These are phyloP conservation scores for Linnemannia hyalina DNA, from an alignment of 192 early-diverging fungal genomes.

Conservation along the genomic window DNA sequence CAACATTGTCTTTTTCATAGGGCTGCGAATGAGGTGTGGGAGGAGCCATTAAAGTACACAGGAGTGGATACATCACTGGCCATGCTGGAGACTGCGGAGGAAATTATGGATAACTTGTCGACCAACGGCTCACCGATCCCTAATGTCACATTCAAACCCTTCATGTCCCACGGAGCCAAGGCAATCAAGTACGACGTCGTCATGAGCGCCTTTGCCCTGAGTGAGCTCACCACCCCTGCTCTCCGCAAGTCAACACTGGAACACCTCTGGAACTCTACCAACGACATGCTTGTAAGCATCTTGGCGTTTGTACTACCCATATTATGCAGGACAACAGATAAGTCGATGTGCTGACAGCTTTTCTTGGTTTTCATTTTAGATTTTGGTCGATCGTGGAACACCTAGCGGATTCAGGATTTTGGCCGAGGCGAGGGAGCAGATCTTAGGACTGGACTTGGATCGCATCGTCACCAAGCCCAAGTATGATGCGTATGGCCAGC, in stretches of 20 bases:
- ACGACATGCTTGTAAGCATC: conserved; percentile 72
- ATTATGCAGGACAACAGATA: too few species aligned
- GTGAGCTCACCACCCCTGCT: conserved; percentile 78
- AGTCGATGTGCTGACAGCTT: not conserved
- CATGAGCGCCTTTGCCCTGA: conserved; percentile 77
- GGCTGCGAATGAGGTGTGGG: conserved; percentile 76
- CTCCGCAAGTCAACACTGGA: conserved; percentile 74
- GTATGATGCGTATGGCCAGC: conserved; percentile 40
- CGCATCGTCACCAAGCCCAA: conserved; percentile 37
- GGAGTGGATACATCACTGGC: conserved; percentile 84
- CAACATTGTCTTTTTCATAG: conserved; percentile 25
- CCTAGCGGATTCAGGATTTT: conserved; percentile 78
- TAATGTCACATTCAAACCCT: conserved; percentile 70
- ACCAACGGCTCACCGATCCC: conserved; percentile 6
- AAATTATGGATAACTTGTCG: conserved; percentile 54
- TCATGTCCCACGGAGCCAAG: conserved; percentile 69
- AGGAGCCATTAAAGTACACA: conserved; percentile 57
- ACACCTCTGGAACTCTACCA: conserved; percentile 84
- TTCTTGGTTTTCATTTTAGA: conserved; percentile 23
- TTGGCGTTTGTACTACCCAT: too few species aligned
- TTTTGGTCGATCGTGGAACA: conserved; percentile 89
- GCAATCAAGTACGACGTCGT: conserved; percentile 75
- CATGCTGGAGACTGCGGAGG: conserved; percentile 81
- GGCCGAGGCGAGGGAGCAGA: conserved; percentile 73
- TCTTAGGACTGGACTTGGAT: conserved; percentile 65